phyloP scores from a whole-genome alignment of 2,329 filamentous ascomycete species.

The Penicillium olsonii region DNA sequence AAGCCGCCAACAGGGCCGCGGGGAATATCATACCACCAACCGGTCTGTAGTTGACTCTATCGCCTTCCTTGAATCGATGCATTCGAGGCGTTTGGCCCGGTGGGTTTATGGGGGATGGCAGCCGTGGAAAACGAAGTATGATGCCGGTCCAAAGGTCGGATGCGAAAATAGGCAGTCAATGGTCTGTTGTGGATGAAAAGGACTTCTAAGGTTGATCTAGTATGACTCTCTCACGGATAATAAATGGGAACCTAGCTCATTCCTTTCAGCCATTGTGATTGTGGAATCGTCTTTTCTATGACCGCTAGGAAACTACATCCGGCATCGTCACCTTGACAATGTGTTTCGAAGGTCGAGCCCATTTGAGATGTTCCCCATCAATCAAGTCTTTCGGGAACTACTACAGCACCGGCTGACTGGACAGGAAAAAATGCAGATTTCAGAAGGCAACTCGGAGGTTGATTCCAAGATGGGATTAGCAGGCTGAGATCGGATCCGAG shows the following conservation, averaged over 20 bases:
- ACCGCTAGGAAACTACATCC: not conserved
- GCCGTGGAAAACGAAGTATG: not conserved
- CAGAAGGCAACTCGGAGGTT: slow-evolving; percentile 6
- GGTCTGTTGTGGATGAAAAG: too few relatives aligned
- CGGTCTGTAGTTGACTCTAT: slow-evolving; percentile 44
- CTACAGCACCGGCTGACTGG: slow-evolving; percentile 1
- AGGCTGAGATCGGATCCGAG: not conserved
- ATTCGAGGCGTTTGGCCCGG: slow-evolving; percentile 9
- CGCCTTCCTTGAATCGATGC: slow-evolving; percentile 34
- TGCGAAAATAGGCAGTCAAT: too few relatives aligned
- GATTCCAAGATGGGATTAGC: slow-evolving; percentile 5
- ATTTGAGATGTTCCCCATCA: not conserved
- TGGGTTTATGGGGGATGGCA: not conserved
- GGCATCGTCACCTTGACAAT: slow-evolving; percentile 18
- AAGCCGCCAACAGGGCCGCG: too few relatives aligned
- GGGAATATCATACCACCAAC: slow-evolving; percentile 38
- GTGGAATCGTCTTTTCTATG: not conserved
- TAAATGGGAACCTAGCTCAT: not conserved
- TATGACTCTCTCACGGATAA: too few relatives aligned
- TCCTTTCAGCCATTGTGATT: not conserved
- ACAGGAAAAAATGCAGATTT: slow-evolving; percentile 3
- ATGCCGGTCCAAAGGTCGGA: not conserved
- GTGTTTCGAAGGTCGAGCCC: not conserved
- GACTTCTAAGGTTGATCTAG: too few relatives aligned
- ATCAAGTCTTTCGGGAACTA: not conserved